A percentile compares a stretch with the other conserved stretches of the same genome.
Evolutionary conservation across 768 basidiomycete genomes (phyloP).

Genomic region (Clitopilus passeckerianus): DNA sequence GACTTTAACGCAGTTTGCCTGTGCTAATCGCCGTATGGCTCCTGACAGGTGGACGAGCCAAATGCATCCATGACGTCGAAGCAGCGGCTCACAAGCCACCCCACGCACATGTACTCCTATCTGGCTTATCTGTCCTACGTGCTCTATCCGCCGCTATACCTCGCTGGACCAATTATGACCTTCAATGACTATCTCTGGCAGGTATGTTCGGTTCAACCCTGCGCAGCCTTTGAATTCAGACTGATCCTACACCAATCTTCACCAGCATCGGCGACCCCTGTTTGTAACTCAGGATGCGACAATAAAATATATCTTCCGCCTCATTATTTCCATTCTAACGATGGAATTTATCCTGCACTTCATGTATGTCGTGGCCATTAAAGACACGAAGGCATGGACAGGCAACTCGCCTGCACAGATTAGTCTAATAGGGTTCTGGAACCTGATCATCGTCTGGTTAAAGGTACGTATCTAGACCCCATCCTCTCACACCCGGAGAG

Average conservation of each 20-base stretch:
- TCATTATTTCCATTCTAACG: constrained; percentile 63
- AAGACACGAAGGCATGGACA: constrained; percentile 79
- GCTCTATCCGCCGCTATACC: constrained; percentile 92
- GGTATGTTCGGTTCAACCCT: constrained; percentile 37
- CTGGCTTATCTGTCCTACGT: constrained; percentile 76
- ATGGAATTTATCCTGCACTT: constrained; percentile 92
- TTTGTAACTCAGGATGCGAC: constrained; percentile 33
- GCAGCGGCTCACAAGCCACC: constrained; percentile 54
- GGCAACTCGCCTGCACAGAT: constrained; percentile 77
- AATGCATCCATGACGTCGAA: constrained; percentile 40
- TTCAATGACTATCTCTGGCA: constrained; percentile 97
- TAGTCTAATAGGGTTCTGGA: constrained; percentile 96
- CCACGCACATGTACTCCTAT: constrained; percentile 57
- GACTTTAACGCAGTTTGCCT: background rate
- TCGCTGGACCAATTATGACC: constrained; percentile 93
- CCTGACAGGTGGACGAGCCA: constrained; percentile 9
- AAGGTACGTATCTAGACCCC: constrained; percentile 54
- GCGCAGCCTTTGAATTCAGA: background rate
- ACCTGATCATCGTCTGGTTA: constrained; percentile 91
- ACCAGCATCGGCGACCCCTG: constrained; percentile 58
- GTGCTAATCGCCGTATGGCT: too few species aligned
- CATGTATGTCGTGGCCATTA: constrained; percentile 97
- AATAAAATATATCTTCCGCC: constrained; percentile 63
- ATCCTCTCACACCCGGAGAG: background rate
- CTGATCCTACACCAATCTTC: background rate